Conservation (phyloP, 495 filamentous ascomycete species). For the Trichoderma virens region DNA sequence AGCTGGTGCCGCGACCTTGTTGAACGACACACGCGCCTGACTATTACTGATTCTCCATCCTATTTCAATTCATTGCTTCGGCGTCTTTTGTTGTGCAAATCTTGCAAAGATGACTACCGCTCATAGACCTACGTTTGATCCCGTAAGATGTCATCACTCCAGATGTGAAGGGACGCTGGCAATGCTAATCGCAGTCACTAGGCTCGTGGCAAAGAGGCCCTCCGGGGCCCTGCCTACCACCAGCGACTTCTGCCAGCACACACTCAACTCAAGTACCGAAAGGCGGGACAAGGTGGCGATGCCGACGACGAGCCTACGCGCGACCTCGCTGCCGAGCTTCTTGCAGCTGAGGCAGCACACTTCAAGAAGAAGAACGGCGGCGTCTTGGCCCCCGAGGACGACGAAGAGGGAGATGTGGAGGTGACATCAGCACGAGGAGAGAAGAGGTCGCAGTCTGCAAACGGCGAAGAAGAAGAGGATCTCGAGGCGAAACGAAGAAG, state of each 20-base stretch:
- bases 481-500: conserved; percentile 75
- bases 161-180: neutral
- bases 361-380: conserved; percentile 74
- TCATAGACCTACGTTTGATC: conserved; percentile 90
- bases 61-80: neutral
- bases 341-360: conserved; percentile 80
- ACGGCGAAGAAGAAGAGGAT: conserved; percentile 45
- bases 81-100: neutral
- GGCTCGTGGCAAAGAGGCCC: conserved; percentile 92
- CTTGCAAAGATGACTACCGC: conserved; percentile 60
- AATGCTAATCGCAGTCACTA: conserved; percentile 28
- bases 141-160: conserved; percentile 41
- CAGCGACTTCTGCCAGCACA: conserved; percentile 91
- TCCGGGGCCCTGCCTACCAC: conserved; percentile 90
- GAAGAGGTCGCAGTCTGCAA: conserved; percentile 50
- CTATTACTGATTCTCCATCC: neutral
- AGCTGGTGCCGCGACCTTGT: neutral
- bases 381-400: conserved; percentile 24
- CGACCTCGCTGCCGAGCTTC: conserved; percentile 85
- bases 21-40: neutral
- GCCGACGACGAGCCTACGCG: conserved; percentile 56
- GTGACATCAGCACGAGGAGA: conserved; percentile 32
- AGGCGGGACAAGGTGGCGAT: conserved; percentile 84
- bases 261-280: conserved; percentile 79
- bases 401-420: conserved; percentile 13